Percentiles rank a stretch among this genome's conserved stretches.
Evolutionary conservation across 441 rosid genomes (phyloP).

Genomic region (Theobroma grandiflorum): DNA sequence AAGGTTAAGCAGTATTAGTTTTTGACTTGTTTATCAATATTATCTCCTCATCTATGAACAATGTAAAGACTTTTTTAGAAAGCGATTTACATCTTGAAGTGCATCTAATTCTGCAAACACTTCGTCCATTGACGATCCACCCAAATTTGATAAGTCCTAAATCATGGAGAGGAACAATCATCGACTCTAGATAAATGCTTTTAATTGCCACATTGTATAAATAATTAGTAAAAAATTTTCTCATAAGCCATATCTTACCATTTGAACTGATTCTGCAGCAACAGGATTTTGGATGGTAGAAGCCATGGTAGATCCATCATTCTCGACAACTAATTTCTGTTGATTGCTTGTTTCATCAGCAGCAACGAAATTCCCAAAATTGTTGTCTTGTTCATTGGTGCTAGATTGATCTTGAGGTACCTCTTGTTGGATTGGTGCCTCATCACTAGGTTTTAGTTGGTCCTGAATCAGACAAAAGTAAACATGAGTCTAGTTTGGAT

Average conservation of each 20-base stretch:
- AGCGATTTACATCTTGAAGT: slow-evolving; percentile 12
- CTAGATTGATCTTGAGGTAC: slow-evolving; percentile 14
- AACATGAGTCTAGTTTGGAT: neutral
- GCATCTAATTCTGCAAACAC: neutral
- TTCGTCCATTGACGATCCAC: neutral
- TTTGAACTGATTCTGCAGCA: neutral
- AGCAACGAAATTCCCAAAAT: neutral
- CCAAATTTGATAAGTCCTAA: neutral
- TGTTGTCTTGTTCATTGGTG: slow-evolving; percentile 8
- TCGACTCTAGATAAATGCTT: neutral
- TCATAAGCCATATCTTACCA: slow-evolving; percentile 6
- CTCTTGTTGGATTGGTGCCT: neutral
- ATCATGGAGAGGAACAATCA: neutral
- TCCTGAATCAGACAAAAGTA: neutral
- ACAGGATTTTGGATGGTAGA: neutral
- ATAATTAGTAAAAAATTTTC: neutral
- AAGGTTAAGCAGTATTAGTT: neutral
- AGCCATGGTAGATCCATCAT: neutral
- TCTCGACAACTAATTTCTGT: neutral
- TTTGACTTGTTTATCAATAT: neutral
- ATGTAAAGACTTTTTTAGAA: neutral
- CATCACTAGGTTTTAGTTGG: neutral
- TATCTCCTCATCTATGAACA: neutral
- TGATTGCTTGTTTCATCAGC: slow-evolving; percentile 20
- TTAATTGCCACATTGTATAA: neutral